These are phyloP conservation scores for Boletus pseudo-olivaceus DNA, from an alignment of 768 basidiomycete genomes.

Conservation along the genomic window DNA sequence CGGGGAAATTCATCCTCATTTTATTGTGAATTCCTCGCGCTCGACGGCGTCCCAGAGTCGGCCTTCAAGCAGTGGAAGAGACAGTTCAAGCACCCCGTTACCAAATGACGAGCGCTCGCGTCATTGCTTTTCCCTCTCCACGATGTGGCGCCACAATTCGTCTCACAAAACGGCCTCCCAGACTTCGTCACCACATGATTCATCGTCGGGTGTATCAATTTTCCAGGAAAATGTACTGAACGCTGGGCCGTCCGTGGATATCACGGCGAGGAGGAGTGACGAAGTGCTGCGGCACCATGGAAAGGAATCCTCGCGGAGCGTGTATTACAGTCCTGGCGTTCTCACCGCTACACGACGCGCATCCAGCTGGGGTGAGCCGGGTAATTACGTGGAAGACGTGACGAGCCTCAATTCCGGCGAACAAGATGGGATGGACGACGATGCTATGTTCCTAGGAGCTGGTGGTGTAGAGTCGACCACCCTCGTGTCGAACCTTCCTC, in stretches of 20 bases:
- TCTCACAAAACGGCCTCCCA: slow-evolving; percentile 25
- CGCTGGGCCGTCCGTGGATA: slow-evolving; percentile 18
- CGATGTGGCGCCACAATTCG: slow-evolving; percentile 24
- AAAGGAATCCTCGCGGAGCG: slow-evolving; percentile 23
- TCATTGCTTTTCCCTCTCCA: slow-evolving; percentile 32
- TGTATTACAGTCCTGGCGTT: slow-evolving; percentile 25
- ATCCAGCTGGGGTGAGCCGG: slow-evolving; percentile 60
- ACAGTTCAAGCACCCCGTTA: slow-evolving; percentile 19
- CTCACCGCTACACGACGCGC: slow-evolving; percentile 52
- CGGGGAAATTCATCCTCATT: slow-evolving; percentile 11
- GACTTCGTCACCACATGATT: slow-evolving; percentile 31
- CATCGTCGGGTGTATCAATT: slow-evolving; percentile 31
- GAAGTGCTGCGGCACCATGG: slow-evolving; percentile 39
- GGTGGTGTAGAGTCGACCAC: slow-evolving; percentile 40
- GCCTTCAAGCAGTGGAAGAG: slow-evolving; percentile 25
- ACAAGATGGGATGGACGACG: slow-evolving; percentile 45
- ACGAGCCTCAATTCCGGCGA: slow-evolving; percentile 45
- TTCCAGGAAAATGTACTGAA: slow-evolving; percentile 21
- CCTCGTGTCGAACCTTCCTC: slow-evolving; percentile 34
- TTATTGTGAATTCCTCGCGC: slow-evolving; percentile 11
- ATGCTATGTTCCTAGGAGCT: slow-evolving; percentile 52
- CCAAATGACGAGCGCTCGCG: slow-evolving; percentile 21
- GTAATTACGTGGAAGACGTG: slow-evolving; percentile 40
- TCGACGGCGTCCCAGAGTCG: slow-evolving; percentile 25
- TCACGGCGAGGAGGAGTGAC: slow-evolving; percentile 39